Base-by-base conservation (phyloP, 257 asterid genomes). In the Ocimum tenuiflorum region DNA sequence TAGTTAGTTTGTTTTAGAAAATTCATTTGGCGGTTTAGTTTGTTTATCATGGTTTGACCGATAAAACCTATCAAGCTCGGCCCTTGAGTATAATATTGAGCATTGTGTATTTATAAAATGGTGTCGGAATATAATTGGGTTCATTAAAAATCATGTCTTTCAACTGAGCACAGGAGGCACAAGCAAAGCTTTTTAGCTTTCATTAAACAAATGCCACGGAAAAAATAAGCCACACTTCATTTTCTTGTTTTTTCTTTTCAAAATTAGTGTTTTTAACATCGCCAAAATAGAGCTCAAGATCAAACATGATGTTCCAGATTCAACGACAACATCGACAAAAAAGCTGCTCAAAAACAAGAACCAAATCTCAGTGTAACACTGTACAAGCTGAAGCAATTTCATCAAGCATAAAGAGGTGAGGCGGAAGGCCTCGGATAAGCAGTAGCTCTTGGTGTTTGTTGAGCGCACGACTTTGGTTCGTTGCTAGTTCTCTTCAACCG, bases 371-470 rank as follows among this genome's bases (percentile, higher is more conserved):
- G 31, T 1, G 31, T 27, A 4, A 27, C 2, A 27, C 31, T 77
- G 51, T 75, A 75, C 82, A 75, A 62, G 51, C 73, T 64, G 46
- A 35, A 11, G 24, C 47, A 18, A 39, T 2, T 27, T 27, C 31
- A 27, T 48, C 58, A 76, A 0, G 74, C 65, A 12, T 39, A 33
- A 58, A 55, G 65, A 33, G 49, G 73, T 5, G 83, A 69, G 46
- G 81, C 76, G 8, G 74, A 62, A 1, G 88, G 88, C 71, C 86
- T 79, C 3, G 85, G 91, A 24, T 78, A 80, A 14, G 47, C 58
- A 11, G 65, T 12, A 10, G 11, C 52, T 22, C 12, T 50, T 2
- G 51, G 79, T 1, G 57, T 63, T 62, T 51, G 76, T 17, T 76
- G 74, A 8, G 81, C 72, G 59, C 70, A 14, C 7, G 84, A 80